Percentiles rank a stretch among this genome's conserved stretches.
phyloP scores from a whole-genome alignment of 257 asterid genomes.

The Lavandula angustifolia region DNA sequence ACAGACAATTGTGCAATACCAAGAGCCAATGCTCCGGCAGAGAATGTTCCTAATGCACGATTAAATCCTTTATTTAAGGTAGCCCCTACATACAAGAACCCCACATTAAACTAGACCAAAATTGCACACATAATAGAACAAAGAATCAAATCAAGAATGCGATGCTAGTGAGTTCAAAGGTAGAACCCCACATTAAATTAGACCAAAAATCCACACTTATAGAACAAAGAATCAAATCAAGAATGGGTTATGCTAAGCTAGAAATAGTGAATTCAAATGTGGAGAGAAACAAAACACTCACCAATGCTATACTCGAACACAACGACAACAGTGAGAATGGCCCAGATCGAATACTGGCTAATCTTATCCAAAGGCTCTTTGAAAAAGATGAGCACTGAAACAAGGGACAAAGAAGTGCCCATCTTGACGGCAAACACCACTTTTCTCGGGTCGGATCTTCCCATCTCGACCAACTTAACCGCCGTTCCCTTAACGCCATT shows the following conservation, averaged over 20 bases:
- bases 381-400: slow-evolving; percentile 60
- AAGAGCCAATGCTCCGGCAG: slow-evolving; percentile 83
- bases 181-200: neutral
- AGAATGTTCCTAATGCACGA: slow-evolving; percentile 85
- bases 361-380: slow-evolving; percentile 57
- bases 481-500: slow-evolving; percentile 32
- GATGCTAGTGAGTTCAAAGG: neutral
- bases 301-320: slow-evolving; percentile 95
- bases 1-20: slow-evolving; percentile 68
- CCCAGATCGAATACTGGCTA: slow-evolving; percentile 63
- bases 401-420: slow-evolving; percentile 58
- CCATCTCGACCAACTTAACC: slow-evolving; percentile 48
- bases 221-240: too few species aligned
- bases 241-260: too few species aligned
- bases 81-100: slow-evolving; percentile 50
- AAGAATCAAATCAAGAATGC: too few species aligned
- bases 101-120: neutral
- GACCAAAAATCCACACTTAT: too few species aligned
- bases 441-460: slow-evolving; percentile 66
- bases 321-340: slow-evolving; percentile 80
- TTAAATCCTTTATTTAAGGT: slow-evolving; percentile 86
- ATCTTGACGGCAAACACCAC: slow-evolving; percentile 62
- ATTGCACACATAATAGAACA: neutral
- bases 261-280: too few species aligned
- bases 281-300: slow-evolving; percentile 13